Evolutionary conservation across 2,329 filamentous ascomycete species (phyloP).

Genomic region (Fusarium bactridioides): DNA sequence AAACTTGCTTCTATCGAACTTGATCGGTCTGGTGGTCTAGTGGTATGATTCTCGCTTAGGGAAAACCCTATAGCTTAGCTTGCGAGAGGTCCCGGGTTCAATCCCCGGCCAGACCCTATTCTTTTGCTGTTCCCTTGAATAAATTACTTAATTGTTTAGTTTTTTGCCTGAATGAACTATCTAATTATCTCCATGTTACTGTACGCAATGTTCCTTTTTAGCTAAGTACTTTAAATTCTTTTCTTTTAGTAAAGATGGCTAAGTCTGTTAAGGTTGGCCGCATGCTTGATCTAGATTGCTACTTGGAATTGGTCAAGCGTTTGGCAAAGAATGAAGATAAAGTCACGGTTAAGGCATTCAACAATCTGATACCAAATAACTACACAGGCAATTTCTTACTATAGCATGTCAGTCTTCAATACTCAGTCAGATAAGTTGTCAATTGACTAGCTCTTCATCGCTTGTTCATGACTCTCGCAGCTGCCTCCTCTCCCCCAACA

Average conservation of each 20-base stretch:
- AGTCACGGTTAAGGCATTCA: fast-evolving
- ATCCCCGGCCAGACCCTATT: conserved; percentile 54
- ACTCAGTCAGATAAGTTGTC: fast-evolving
- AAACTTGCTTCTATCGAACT: fast-evolving
- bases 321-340: fast-evolving
- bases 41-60: background rate
- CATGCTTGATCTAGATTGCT: background rate
- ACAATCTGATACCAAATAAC: no score
- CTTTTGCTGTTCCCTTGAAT: no score
- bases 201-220: fast-evolving
- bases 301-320: background rate
- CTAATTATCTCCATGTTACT: fast-evolving
- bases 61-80: conserved; percentile 34
- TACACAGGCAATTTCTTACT: no score
- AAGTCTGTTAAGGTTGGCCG: fast-evolving
- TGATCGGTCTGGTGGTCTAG: background rate
- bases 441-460: background rate
- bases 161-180: no score
- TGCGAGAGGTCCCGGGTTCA: conserved; percentile 58
- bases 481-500: background rate
- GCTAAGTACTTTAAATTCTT: fast-evolving
- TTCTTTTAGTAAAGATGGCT: fast-evolving
- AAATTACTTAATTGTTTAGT: no score
- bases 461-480: fast-evolving
- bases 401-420: no score